phyloP scores from a whole-genome alignment of 192 early-diverging fungal species.

The Coemansia aciculifera region DNA sequence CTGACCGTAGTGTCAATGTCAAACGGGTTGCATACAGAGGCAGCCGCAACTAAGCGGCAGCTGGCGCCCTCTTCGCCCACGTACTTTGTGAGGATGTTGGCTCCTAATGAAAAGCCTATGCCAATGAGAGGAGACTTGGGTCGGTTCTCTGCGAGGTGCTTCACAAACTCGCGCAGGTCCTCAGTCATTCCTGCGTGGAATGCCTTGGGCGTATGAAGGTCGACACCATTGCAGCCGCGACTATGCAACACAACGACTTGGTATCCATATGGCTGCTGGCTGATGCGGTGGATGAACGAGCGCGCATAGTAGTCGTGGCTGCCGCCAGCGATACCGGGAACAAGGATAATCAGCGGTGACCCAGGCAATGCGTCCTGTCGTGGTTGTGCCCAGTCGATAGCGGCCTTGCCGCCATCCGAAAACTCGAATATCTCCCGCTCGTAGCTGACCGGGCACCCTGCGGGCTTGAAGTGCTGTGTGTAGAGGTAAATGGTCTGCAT shows the following conservation, averaged over 20 bases:
- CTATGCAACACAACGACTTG: slow-evolving; percentile 82
- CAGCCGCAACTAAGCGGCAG: slow-evolving; percentile 75
- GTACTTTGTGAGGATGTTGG: slow-evolving; percentile 91
- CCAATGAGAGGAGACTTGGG: slow-evolving; percentile 74
- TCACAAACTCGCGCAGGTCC: slow-evolving; percentile 61
- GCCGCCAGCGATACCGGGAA: slow-evolving; percentile 47
- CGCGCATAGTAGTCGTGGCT: slow-evolving; percentile 53
- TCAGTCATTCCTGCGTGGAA: slow-evolving; percentile 83
- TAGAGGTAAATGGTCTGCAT: slow-evolving; percentile 68
- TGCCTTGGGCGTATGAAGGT: slow-evolving; percentile 71
- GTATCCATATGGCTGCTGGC: slow-evolving; percentile 59
- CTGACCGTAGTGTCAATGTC: slow-evolving; percentile 64
- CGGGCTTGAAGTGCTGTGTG: slow-evolving; percentile 53
- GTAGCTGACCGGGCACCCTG: slow-evolving; percentile 42
- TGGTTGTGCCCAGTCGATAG: slow-evolving; percentile 48
- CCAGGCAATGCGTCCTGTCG: not conserved
- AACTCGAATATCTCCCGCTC: slow-evolving; percentile 52
- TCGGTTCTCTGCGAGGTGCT: slow-evolving; percentile 41
- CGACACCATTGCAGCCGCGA: slow-evolving; percentile 80
- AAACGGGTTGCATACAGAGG: slow-evolving; percentile 84
- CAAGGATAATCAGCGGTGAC: slow-evolving; percentile 38
- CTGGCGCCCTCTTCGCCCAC: slow-evolving; percentile 76
- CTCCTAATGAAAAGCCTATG: slow-evolving; percentile 88
- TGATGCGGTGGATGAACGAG: slow-evolving; percentile 42
- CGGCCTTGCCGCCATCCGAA: slow-evolving; percentile 46